Evolutionary conservation across 805 yeast species (phyloP).

Genomic region (Zygoascus ofunaensis): DNA sequence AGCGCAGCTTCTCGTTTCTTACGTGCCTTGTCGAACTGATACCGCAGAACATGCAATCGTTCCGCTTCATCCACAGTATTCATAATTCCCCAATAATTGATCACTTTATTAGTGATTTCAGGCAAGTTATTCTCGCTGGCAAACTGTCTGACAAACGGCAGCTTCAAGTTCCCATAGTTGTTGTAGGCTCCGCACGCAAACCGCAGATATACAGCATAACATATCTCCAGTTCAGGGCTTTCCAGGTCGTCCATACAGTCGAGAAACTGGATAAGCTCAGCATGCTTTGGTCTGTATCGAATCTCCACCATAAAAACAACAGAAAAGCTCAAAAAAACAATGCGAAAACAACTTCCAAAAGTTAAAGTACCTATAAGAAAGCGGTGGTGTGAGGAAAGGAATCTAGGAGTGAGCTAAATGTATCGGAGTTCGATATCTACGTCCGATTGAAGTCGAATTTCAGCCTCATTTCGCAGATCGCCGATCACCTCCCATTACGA

Average conservation of each 20-base stretch:
- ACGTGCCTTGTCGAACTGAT: not conserved
- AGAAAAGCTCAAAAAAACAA: too few relatives aligned
- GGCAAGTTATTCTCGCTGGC: not conserved
- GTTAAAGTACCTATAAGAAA: too few relatives aligned
- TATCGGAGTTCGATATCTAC: too few relatives aligned
- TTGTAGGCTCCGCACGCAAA: not conserved
- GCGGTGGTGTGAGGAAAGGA: too few relatives aligned
- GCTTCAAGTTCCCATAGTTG: not conserved
- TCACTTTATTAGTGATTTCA: not conserved
- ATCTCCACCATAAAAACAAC: not conserved
- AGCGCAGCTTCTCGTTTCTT: not conserved
- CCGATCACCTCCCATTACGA: too few relatives aligned
- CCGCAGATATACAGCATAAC: slow-evolving; percentile 1
- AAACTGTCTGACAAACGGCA: not conserved
- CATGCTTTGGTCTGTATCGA: not conserved
- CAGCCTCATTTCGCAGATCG: too few relatives aligned
- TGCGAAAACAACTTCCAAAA: too few relatives aligned
- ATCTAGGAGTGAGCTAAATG: too few relatives aligned
- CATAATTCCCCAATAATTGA: not conserved
- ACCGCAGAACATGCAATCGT: not conserved
- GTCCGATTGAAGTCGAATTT: too few relatives aligned
- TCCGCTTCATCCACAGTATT: not conserved
- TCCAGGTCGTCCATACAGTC: not conserved
- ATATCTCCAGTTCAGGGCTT: not conserved
- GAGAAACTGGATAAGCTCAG: not conserved